Conservation (phyloP, 2,329 filamentous ascomycete species). For the Beauveria sp. region DNA sequence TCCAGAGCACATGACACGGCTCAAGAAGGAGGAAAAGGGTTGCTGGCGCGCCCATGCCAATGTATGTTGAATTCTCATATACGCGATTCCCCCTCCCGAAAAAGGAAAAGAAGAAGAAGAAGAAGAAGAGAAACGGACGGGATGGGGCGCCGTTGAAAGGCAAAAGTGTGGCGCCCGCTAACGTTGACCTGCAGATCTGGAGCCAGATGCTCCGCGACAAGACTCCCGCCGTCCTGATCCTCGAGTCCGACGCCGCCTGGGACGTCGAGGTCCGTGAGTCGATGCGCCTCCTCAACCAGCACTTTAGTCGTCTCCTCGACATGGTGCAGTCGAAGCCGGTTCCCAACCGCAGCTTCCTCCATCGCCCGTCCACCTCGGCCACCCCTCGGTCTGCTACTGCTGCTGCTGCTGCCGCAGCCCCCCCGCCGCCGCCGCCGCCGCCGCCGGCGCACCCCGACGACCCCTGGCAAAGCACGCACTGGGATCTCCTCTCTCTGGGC, state of each 20-base stretch:
- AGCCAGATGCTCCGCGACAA: conserved; percentile 17
- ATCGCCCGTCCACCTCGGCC: neutral
- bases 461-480: conserved; percentile 11
- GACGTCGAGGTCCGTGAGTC: conserved; percentile 20
- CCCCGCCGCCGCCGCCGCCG: neutral
- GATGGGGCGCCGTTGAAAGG: too few relatives aligned
- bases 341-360: neutral
- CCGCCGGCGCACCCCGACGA: neutral
- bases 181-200: conserved; percentile 19
- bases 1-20: conserved; percentile 14
- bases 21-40: conserved; percentile 18
- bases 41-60: conserved; percentile 24
- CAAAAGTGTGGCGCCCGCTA: neutral
- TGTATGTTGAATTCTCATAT: conserved; percentile 9
- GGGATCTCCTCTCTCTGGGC: conserved; percentile 11
- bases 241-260: conserved; percentile 24
- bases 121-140: too few relatives aligned
- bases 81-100: neutral
- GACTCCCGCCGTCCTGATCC: conserved; percentile 17
- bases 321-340: neutral
- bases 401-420: too few relatives aligned
- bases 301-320: conserved; percentile 15
- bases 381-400: too few relatives aligned
- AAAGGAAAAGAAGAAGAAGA: neutral
- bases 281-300: conserved; percentile 18